A percentile compares a stretch with the other conserved stretches of the same genome.
phyloP scores from a whole-genome alignment of 2,329 filamentous ascomycete species.

The Fusarium continuum region DNA sequence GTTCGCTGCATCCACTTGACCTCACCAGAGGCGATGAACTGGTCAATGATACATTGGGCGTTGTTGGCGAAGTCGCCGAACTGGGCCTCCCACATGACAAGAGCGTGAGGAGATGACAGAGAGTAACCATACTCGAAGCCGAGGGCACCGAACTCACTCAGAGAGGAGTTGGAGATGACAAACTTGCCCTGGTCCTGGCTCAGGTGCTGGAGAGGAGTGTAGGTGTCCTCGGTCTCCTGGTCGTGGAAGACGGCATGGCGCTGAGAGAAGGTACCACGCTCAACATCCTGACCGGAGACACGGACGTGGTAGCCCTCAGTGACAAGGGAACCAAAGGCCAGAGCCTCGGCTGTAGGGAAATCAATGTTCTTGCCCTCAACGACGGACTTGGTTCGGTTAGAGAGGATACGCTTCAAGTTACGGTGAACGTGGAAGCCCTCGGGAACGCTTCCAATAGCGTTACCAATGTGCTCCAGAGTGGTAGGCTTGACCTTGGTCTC shows the following conservation, averaged over 20 bases:
- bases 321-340: conserved; percentile 92
- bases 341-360: conserved; percentile 95
- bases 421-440: conserved; percentile 90
- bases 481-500: conserved; percentile 81
- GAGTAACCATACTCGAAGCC: conserved; percentile 99
- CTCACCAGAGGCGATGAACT: conserved; percentile 97
- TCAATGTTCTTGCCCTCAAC: conserved; percentile 94
- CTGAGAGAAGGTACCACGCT: conserved; percentile 99
- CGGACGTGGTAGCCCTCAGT: conserved; percentile 96
- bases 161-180: conserved; percentile 95
- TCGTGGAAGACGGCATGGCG: conserved; percentile 97
- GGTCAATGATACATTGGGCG: conserved; percentile 97
- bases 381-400: conserved; percentile 89
- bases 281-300: conserved; percentile 97
- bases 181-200: conserved; percentile 94
- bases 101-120: conserved; percentile 91
- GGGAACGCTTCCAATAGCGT: conserved; percentile 79
- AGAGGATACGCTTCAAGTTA: conserved; percentile 96
- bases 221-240: conserved; percentile 91
- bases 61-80: conserved; percentile 99
- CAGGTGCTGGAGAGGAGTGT: conserved; percentile 90
- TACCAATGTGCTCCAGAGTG: conserved; percentile 81
- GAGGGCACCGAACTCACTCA: conserved; percentile 75
- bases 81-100: conserved; percentile 99
- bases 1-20: conserved; percentile 99